Percentiles rank a stretch among this genome's conserved stretches.
Conservation (phyloP, 495 filamentous ascomycete species). For the Ascodesmis nigricans region DNA sequence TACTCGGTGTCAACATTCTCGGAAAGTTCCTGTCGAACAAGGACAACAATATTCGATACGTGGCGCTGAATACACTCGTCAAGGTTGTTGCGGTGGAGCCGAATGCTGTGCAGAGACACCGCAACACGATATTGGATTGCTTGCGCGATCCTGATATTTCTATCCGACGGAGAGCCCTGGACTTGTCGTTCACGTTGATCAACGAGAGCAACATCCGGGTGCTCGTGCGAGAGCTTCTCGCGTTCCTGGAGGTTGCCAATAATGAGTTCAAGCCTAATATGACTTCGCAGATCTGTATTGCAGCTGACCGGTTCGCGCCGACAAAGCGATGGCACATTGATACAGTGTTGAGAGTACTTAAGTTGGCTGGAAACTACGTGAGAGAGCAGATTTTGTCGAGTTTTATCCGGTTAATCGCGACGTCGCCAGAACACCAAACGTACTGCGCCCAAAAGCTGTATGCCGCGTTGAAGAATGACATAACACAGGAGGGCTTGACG, state of each 20-base stretch:
- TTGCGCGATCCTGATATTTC: slow-evolving; percentile 96
- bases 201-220: slow-evolving; percentile 90
- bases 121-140: slow-evolving; percentile 93
- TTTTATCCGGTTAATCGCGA: slow-evolving; percentile 86
- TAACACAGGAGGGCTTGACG: slow-evolving; percentile 57
- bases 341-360: slow-evolving; percentile 87
- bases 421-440: slow-evolving; percentile 79
- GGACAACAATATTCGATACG: slow-evolving; percentile 98
- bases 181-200: slow-evolving; percentile 93
- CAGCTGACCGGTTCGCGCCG: slow-evolving; percentile 83
- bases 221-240: slow-evolving; percentile 72
- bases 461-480: slow-evolving; percentile 71
- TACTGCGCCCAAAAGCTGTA: slow-evolving; percentile 95
- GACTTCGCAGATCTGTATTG: slow-evolving; percentile 92
- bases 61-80: slow-evolving; percentile 87
- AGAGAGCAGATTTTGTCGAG: slow-evolving; percentile 95
- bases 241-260: slow-evolving; percentile 89
- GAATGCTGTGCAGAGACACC: slow-evolving; percentile 88
- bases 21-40: slow-evolving; percentile 94
- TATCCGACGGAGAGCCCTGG: slow-evolving; percentile 79
- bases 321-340: slow-evolving; percentile 97
- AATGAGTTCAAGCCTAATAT: slow-evolving; percentile 96
- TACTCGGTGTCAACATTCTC: slow-evolving; percentile 91
- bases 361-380: slow-evolving; percentile 83
- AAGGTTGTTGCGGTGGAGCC: slow-evolving; percentile 97